Evolutionary conservation across 2,329 filamentous ascomycete species (phyloP).

Genomic region (Fusarium multiceps): DNA sequence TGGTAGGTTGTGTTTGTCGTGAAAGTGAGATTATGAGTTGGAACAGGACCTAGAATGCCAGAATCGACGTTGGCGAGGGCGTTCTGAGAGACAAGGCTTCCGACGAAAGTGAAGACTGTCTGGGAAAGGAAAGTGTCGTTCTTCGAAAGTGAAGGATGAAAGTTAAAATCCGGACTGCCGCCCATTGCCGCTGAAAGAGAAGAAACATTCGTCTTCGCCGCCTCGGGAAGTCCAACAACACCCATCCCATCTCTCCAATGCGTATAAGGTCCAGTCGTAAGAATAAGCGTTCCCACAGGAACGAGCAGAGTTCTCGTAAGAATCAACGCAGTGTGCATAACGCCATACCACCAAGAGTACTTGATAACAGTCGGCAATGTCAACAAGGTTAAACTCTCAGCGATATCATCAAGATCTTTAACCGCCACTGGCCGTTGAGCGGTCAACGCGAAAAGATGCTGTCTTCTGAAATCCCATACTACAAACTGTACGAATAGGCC

Average conservation of each 20-base stretch:
- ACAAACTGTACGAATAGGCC: slow-evolving; percentile 27
- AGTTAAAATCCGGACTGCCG: background rate
- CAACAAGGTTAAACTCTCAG: slow-evolving; percentile 30
- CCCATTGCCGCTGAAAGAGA: slow-evolving; percentile 31
- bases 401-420: slow-evolving; percentile 33
- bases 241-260: slow-evolving; percentile 14
- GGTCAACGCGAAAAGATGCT: slow-evolving; percentile 33
- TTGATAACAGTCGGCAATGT: slow-evolving; percentile 27
- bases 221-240: slow-evolving; percentile 33
- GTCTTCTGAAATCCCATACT: slow-evolving; percentile 34
- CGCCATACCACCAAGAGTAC: slow-evolving; percentile 41
- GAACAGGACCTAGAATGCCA: slow-evolving; percentile 28
- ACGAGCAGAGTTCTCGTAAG: slow-evolving; percentile 29
- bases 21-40: slow-evolving; percentile 36
- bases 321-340: slow-evolving; percentile 35
- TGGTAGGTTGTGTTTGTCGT: slow-evolving; percentile 33
- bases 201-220: slow-evolving; percentile 15
- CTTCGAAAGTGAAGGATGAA: slow-evolving; percentile 19
- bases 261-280: slow-evolving; percentile 33
- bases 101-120: slow-evolving; percentile 36
- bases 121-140: slow-evolving; percentile 35
- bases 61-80: slow-evolving; percentile 37
- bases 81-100: slow-evolving; percentile 35
- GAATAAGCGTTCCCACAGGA: slow-evolving; percentile 30
- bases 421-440: slow-evolving; percentile 27